These are phyloP conservation scores for Kodamaea plutei DNA, from an alignment of 1,139 yeast genomes.

Conservation along the genomic window DNA sequence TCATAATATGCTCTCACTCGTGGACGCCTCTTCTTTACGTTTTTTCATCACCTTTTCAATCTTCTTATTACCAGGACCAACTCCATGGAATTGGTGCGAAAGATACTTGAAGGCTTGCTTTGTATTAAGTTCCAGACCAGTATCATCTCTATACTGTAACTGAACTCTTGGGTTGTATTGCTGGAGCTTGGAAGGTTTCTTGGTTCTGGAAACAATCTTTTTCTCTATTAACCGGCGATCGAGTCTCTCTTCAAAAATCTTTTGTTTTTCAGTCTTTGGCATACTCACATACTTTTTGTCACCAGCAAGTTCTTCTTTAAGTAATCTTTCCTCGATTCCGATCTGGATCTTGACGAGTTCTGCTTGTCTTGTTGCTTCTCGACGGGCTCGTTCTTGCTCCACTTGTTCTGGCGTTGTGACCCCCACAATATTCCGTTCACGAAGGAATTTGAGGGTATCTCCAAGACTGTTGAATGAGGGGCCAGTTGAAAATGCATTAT, in stretches of 20 bases:
- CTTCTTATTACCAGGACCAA: conserved; percentile 14
- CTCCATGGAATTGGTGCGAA: conserved; percentile 86
- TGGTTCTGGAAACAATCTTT: conserved; percentile 18
- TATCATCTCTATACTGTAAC: conserved; percentile 64
- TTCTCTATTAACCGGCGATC: conserved; percentile 29
- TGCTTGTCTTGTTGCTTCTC: conserved; percentile 28
- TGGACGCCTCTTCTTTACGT: conserved; percentile 6
- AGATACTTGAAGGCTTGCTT: conserved; percentile 83
- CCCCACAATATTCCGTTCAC: conserved; percentile 38
- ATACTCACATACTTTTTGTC: conserved; percentile 30
- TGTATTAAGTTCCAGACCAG: conserved; percentile 59
- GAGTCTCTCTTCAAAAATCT: conserved; percentile 24
- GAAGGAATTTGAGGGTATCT: conserved; percentile 52
- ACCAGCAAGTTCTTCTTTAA: conserved; percentile 37
- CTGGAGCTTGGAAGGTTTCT: conserved; percentile 1
- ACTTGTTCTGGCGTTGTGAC: conserved; percentile 13
- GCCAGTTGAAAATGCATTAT: no score
- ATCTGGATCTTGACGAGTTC: conserved; percentile 32
- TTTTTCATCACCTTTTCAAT: conserved; percentile 11
- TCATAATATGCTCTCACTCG: no score
- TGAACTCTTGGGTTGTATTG: conserved; percentile 63
- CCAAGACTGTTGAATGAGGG: conserved; percentile 47
- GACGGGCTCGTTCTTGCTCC: conserved; percentile 18
- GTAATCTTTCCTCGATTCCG: conserved; percentile 34
- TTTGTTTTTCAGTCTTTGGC: conserved; percentile 27